Evolutionary conservation across 1,139 yeast genomes (phyloP), one percentile per base, ranked within the genome.

Genomic region (Scheffersomyces illinoinensis): DNA sequence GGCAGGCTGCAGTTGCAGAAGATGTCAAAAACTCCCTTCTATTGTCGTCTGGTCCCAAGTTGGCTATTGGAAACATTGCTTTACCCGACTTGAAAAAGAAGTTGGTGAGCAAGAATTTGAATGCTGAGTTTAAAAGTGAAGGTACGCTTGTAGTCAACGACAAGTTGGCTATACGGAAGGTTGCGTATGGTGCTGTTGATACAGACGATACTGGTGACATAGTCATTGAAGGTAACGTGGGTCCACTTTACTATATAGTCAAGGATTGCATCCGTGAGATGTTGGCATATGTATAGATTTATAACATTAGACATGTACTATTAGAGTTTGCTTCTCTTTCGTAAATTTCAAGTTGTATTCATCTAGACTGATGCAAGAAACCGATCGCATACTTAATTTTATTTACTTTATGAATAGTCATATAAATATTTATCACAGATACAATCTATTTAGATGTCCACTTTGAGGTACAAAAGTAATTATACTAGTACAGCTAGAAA

Each of bases 101-200:
- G 60, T 77, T 93, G 54, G 74, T 83, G 39, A 78, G 81, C 20
- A 75, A 77, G 56, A 90, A 91, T 57, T 85, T 90, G 66, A 79
- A 80, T 58, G 97, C 97, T 0, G 98, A 93, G 68, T 92, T 95
- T 71, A 87, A 90, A 69, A 96, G 98, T 58, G 98, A 93, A 71
- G 99, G 98, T 71, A 88, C 93, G 0, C 77, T 95, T 56, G 97
- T 93, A 8, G 90, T 96, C 50, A 93, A 93, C 68, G 91, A 90
- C 60, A 78, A 78, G 58, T 84, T 95, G 26, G 89, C 93, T 1
- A 86, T 95, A 8, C 79, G 92, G 59, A 93, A 95, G 71, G 82
- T 90, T 3, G 85, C 86, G 10, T 76, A 77, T 62, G 74, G 78
- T 24, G 68, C 72, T 18, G 63, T 68, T 10, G 83, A 78, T 57